Conservation (phyloP, 1,284 basidiomycete species). For the Ceratobasidium sp. region DNA sequence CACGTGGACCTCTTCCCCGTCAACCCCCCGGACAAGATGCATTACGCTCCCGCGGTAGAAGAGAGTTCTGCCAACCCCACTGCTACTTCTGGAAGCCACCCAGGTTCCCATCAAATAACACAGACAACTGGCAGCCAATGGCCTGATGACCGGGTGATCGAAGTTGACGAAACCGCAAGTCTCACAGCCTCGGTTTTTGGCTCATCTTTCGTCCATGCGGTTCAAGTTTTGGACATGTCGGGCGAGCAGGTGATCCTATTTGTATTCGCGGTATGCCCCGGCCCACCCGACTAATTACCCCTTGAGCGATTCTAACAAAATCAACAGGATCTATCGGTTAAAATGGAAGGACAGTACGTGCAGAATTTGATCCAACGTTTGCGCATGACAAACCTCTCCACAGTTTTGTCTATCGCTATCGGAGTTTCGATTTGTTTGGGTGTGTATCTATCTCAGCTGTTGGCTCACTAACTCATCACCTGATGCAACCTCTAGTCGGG, state of each 20-base stretch:
- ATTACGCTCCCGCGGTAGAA: not conserved
- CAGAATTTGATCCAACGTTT: not conserved
- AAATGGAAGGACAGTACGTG: slow-evolving; percentile 60
- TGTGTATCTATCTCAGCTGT: slow-evolving; percentile 42
- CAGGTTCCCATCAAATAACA: not conserved
- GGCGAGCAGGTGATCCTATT: slow-evolving; percentile 70
- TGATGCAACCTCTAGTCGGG: slow-evolving; percentile 34
- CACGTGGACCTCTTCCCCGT: slow-evolving; percentile 69
- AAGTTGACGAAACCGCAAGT: slow-evolving; percentile 58
- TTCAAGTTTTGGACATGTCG: slow-evolving; percentile 57
- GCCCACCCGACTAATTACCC: not conserved
- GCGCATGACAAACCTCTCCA: not conserved
- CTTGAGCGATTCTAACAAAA: not conserved
- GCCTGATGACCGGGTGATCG: not conserved
- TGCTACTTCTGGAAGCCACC: not conserved
- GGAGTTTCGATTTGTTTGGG: slow-evolving; percentile 71
- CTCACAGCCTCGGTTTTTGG: slow-evolving; percentile 65
- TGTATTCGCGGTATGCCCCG: slow-evolving; percentile 66
- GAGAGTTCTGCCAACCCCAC: not conserved
- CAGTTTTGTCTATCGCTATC: slow-evolving; percentile 67
- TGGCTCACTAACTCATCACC: slow-evolving; percentile 43
- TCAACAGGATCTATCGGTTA: slow-evolving; percentile 62
- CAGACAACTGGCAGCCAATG: not conserved
- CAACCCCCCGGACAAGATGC: slow-evolving; percentile 48
- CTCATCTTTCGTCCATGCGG: slow-evolving; percentile 67